Conservation (phyloP, 192 early-diverging fungal genomes). For the Podochytrium sp. region DNA sequence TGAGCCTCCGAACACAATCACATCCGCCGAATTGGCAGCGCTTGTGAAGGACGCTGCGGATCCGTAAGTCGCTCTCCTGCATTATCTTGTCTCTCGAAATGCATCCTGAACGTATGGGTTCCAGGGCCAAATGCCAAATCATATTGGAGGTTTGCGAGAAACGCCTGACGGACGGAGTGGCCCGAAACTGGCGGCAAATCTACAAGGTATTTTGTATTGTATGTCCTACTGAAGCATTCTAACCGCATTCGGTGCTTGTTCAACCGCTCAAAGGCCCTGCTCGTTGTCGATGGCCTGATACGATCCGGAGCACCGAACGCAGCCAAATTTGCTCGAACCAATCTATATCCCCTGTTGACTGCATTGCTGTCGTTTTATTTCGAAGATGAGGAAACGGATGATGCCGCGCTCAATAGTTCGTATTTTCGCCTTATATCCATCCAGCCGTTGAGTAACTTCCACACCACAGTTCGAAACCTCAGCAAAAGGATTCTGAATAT, state of each 20-base stretch:
- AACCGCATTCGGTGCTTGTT: neutral
- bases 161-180: neutral
- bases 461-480: neutral
- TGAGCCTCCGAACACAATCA: no score
- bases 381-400: conserved; percentile 23
- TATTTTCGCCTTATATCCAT: neutral
- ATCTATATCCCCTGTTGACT: neutral
- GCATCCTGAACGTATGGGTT: neutral
- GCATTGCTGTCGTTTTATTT: conserved; percentile 10
- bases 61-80: conserved; percentile 13
- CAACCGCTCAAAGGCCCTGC: neutral
- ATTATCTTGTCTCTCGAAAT: neutral
- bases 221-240: neutral
- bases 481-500: neutral
- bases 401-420: conserved; percentile 21
- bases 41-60: conserved; percentile 14
- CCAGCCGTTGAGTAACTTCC: neutral
- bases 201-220: neutral
- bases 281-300: conserved; percentile 5
- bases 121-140: conserved; percentile 14
- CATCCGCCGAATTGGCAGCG: conserved; percentile 1
- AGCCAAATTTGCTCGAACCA: neutral
- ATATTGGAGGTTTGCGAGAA: conserved; percentile 20
- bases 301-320: neutral
- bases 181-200: conserved; percentile 18